These are phyloP conservation scores for Mycena floridula DNA, from an alignment of 768 basidiomycete genomes.

Conservation along the genomic window DNA sequence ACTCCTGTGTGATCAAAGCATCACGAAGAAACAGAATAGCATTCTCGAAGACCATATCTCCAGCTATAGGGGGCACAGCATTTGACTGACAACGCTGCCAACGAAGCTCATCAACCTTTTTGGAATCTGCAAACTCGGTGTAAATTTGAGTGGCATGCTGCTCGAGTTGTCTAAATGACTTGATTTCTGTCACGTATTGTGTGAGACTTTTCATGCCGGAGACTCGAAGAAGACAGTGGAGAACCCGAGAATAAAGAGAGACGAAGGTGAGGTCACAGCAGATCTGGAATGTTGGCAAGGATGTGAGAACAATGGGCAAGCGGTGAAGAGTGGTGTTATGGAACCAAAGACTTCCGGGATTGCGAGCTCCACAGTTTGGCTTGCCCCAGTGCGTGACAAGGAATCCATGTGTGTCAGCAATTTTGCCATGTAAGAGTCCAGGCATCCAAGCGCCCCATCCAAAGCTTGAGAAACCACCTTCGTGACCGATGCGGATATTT, in stretches of 20 bases:
- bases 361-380: too few relatives aligned
- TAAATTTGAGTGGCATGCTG: slow-evolving; percentile 15
- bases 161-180: slow-evolving; percentile 14
- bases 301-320: slow-evolving; percentile 27
- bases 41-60: too few relatives aligned
- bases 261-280: slow-evolving; percentile 29
- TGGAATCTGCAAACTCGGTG: slow-evolving; percentile 11
- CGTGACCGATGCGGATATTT: slow-evolving; percentile 24
- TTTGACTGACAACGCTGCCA: slow-evolving; percentile 1
- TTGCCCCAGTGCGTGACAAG: too few relatives aligned
- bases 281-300: slow-evolving; percentile 25
- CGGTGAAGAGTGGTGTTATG: slow-evolving; percentile 28
- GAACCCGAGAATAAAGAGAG: slow-evolving; percentile 26
- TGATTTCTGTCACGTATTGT: slow-evolving; percentile 9
- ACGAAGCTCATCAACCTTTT: slow-evolving; percentile 15
- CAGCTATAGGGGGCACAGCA: too few relatives aligned
- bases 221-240: slow-evolving; percentile 25
- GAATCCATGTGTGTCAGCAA: too few relatives aligned
- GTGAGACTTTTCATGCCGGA: slow-evolving; percentile 10
- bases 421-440: slow-evolving; percentile 32
- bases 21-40: too few relatives aligned
- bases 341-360: too few relatives aligned
- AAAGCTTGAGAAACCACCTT: slow-evolving; percentile 16
- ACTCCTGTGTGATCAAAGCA: too few relatives aligned
- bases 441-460: slow-evolving; percentile 19